A percentile compares a stretch with the other conserved stretches of the same genome.
These are phyloP conservation scores for Ganoderma boninense DNA, from an alignment of 1,284 basidiomycete genomes.

Conservation along the genomic window DNA sequence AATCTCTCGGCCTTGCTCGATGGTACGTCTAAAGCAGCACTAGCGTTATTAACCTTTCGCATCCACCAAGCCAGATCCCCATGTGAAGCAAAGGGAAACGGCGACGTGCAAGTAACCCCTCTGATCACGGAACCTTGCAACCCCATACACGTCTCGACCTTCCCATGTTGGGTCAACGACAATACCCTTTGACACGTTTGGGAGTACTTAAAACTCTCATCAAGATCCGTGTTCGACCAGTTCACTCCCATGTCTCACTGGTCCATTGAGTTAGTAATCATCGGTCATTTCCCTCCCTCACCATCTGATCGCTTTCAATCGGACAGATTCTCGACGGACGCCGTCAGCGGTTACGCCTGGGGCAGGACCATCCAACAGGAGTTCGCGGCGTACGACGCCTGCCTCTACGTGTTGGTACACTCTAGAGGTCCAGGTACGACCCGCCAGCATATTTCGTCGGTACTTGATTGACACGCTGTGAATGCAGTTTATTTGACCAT, in stretches of 20 bases:
- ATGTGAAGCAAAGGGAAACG: too few species aligned
- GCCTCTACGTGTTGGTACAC: neutral
- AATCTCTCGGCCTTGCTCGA: too few species aligned
- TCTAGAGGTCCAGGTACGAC: neutral
- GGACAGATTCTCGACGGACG: neutral
- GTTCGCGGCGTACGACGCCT: neutral
- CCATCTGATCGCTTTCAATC: neutral
- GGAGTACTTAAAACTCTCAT: neutral
- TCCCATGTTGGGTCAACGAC: neutral
- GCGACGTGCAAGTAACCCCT: too few species aligned
- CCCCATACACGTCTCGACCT: neutral
- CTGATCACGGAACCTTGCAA: too few species aligned
- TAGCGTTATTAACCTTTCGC: too few species aligned
- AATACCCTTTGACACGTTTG: neutral
- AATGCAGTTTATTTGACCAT: neutral
- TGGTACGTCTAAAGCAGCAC: too few species aligned
- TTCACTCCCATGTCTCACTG: neutral
- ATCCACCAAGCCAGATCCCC: too few species aligned
- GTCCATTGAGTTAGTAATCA: neutral
- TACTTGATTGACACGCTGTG: neutral
- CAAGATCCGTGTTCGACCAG: neutral
- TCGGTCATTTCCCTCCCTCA: neutral
- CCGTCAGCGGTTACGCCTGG: neutral
- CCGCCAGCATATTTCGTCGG: fast-evolving
- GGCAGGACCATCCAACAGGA: neutral